Percentiles rank a stretch among this genome's conserved stretches.
Conservation (phyloP, 1,284 basidiomycete species). For the Sanguinoderma infundibulare region DNA sequence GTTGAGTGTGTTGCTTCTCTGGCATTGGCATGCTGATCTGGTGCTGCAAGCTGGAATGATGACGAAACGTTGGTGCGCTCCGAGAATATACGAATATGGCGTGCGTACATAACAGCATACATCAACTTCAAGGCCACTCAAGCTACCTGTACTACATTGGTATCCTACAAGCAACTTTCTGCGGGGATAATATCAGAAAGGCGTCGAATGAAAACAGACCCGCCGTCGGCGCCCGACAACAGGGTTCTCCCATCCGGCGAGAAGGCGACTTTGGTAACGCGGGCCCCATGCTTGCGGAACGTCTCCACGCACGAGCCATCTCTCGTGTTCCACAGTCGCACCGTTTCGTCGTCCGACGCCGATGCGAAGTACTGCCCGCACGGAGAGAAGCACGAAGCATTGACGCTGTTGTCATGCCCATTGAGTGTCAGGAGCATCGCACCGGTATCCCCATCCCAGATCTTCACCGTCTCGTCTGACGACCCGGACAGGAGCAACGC, state of each 20-base stretch:
- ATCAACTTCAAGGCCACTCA: too few species aligned
- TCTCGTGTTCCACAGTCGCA: conserved; percentile 28
- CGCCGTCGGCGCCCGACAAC: conserved; percentile 21
- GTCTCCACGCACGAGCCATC: conserved; percentile 11
- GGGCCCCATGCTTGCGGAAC: conserved; percentile 17
- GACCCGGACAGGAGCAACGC: conserved; percentile 20
- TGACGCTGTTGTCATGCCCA: conserved; percentile 16
- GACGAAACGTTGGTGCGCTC: too few species aligned
- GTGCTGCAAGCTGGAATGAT: too few species aligned
- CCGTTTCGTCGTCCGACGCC: conserved; percentile 28
- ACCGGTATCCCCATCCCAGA: conserved; percentile 25
- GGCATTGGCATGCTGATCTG: too few species aligned
- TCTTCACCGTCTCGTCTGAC: conserved; percentile 11
- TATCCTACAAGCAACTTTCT: too few species aligned
- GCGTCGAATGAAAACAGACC: conserved; percentile 16
- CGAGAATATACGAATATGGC: too few species aligned
- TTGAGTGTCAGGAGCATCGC: conserved; percentile 20
- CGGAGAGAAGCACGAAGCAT: conserved; percentile 27
- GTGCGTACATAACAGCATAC: too few species aligned
- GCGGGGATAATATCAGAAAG: background rate
- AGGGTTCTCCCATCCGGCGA: conserved; percentile 18
- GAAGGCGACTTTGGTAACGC: conserved; percentile 23
- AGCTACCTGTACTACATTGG: too few species aligned
- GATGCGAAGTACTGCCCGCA: conserved; percentile 26
- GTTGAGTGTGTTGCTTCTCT: too few species aligned